These are phyloP conservation scores for Ustilago xerochloae DNA, from an alignment of 1,284 basidiomycete genomes.

Conservation along the genomic window DNA sequence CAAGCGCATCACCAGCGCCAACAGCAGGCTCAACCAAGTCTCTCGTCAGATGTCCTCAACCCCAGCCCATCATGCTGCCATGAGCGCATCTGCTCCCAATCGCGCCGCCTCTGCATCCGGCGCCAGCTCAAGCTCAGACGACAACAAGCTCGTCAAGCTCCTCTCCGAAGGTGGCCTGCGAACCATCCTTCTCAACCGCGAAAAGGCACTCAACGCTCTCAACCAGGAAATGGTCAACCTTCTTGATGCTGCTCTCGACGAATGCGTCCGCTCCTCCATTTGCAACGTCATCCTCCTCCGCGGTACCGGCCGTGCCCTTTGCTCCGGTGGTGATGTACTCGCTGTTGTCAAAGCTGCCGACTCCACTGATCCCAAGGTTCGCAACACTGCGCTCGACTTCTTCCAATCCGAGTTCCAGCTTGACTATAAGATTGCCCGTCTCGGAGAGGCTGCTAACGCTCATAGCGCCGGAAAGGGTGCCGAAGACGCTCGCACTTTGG, in stretches of 20 bases:
- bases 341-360: constrained; percentile 69
- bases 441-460: constrained; percentile 68
- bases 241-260: constrained; percentile 80
- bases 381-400: constrained; percentile 79
- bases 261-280: constrained; percentile 67
- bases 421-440: constrained; percentile 82
- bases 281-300: constrained; percentile 60
- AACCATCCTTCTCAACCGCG: constrained; percentile 83
- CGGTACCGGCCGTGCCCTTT: constrained; percentile 83
- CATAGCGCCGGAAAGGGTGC: constrained; percentile 69
- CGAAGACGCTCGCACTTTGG: constrained; percentile 34
- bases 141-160: constrained; percentile 47
- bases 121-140: neutral
- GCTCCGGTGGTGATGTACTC: constrained; percentile 92
- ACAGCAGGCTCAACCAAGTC: constrained; percentile 33
- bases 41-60: constrained; percentile 36
- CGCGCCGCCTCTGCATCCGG: neutral
- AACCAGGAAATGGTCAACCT: constrained; percentile 83
- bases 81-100: constrained; percentile 22
- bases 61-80: neutral
- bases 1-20: constrained; percentile 28
- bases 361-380: constrained; percentile 39
- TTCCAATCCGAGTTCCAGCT: constrained; percentile 94
- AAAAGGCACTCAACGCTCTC: constrained; percentile 86
- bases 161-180: constrained; percentile 69